Base-by-base conservation (phyloP, 2,329 filamentous ascomycete species). In the Diaporthe sp. region DNA sequence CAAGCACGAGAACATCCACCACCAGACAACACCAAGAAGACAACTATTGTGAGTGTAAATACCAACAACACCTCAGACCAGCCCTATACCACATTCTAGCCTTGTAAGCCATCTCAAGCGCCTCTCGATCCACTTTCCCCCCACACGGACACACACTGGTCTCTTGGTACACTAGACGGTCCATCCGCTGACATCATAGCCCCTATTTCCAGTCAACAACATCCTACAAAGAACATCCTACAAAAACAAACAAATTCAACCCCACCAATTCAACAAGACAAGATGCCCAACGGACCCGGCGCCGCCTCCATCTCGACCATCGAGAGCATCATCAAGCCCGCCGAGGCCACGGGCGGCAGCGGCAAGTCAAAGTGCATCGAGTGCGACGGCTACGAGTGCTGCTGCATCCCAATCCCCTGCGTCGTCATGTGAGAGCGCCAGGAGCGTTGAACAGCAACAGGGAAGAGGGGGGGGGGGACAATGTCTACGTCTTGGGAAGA, bases 401-500 rank as follows among this genome's bases (percentile, higher is more conserved):
- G 89, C 81, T 91, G 89, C 79, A 89, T 90, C 75, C 86, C 86
- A 0, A 86, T 86, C 72, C 88, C 87, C 31, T 90, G 89, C 77
- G 85, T 83, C 12, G 85, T 90, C 51, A 86, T 90, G 84, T 89
- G 80, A 84, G 49, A 55, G 59, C 28, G 22, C 46, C 6, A 34
- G 31, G 51, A 19, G 4, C 3, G 17, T 1, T 6, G 28, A 58
- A 2, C 1, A 22, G 17, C 3, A 17, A 4, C 2, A 6, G 28
- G 31, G 3, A 2, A 25, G 25, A 25, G 3, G 8, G 28, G 28
- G 28, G 3, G 46, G 46, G 9, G 3, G 4, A 22, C 19, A 19
- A 51, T 12, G 34, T 53, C 1, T 19, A 17, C 13, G 12, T 61
- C 19, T 25, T 25, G 37, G 37, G 15, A 8, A 44, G 59, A 46